Conservation (phyloP, 2,329 filamentous ascomycete genomes). For the Colletotrichum plurivorum region DNA sequence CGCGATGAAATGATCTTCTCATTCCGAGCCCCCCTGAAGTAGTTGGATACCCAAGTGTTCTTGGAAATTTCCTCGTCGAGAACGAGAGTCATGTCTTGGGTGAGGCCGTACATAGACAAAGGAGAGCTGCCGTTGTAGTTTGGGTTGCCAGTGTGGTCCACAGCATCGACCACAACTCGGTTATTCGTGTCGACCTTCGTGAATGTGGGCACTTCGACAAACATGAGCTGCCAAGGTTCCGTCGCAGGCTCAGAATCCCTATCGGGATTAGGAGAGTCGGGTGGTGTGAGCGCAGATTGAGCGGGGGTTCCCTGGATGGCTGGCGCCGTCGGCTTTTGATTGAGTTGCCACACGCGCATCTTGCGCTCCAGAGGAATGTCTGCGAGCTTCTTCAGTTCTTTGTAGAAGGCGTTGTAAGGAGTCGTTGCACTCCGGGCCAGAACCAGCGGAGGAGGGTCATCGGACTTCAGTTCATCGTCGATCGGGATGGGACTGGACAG, state of each 20-base stretch:
- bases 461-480: slow-evolving; percentile 72
- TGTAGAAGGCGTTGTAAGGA: slow-evolving; percentile 81
- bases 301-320: slow-evolving; percentile 54
- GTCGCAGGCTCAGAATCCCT: slow-evolving; percentile 46
- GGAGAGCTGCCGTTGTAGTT: slow-evolving; percentile 84
- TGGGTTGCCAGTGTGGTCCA: slow-evolving; percentile 78
- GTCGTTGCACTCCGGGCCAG: slow-evolving; percentile 80
- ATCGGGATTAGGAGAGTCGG: slow-evolving; percentile 54
- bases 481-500: slow-evolving; percentile 69
- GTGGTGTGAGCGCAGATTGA: slow-evolving; percentile 54
- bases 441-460: slow-evolving; percentile 72
- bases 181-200: slow-evolving; percentile 42
- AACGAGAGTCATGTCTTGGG: slow-evolving; percentile 82
- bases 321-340: slow-evolving; percentile 55
- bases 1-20: slow-evolving; percentile 55
- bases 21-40: slow-evolving; percentile 47
- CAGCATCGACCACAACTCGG: slow-evolving; percentile 42
- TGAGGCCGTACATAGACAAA: slow-evolving; percentile 76
- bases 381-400: slow-evolving; percentile 77
- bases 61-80: slow-evolving; percentile 82
- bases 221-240: slow-evolving; percentile 56
- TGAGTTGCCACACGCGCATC: slow-evolving; percentile 81
- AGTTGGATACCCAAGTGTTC: slow-evolving; percentile 70
- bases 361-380: slow-evolving; percentile 79
- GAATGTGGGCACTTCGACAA: slow-evolving; percentile 70